Percentiles rank a stretch among this genome's conserved stretches.
Evolutionary conservation across 192 early-diverging fungal species (phyloP).

Genomic region (Coemansia erecta): DNA sequence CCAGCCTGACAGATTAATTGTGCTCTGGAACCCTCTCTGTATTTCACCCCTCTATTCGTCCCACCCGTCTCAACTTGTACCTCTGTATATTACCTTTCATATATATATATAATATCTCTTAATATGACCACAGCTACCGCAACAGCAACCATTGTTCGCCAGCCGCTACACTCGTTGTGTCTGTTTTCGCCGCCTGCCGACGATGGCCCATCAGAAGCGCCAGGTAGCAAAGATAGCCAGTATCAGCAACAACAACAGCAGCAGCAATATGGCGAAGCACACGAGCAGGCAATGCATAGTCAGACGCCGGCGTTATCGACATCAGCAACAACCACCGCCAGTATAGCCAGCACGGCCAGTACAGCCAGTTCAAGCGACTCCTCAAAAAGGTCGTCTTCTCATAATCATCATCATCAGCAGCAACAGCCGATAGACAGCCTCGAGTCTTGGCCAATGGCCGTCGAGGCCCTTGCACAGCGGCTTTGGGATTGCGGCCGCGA

Average conservation of each 20-base stretch:
- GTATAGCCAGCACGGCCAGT: background rate
- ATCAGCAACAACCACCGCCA: background rate
- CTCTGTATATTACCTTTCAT: background rate
- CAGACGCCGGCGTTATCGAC: constrained; percentile 6
- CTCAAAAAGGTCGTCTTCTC: background rate
- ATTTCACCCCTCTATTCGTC: too few species aligned
- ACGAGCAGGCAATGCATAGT: background rate
- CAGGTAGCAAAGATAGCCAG: too few species aligned
- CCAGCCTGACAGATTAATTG: too few species aligned
- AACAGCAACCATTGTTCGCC: constrained; percentile 8
- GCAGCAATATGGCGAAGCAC: background rate
- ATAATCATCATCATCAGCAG: background rate
- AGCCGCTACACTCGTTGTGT: constrained; percentile 19
- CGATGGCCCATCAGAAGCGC: background rate
- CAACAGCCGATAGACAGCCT: constrained; percentile 1
- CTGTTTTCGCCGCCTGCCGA: constrained; percentile 15
- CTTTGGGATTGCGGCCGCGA: constrained; percentile 32
- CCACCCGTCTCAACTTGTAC: too few species aligned
- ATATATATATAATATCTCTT: background rate
- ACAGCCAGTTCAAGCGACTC: background rate
- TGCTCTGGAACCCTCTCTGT: too few species aligned
- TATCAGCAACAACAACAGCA: background rate
- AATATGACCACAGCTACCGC: constrained; percentile 28
- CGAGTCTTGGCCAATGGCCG: constrained; percentile 30
- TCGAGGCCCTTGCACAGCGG: constrained; percentile 29